Percentiles rank a stretch among this genome's conserved stretches.
phyloP scores from a whole-genome alignment of 2,329 filamentous ascomycete genomes.

The Lasiodiplodia sp. region DNA sequence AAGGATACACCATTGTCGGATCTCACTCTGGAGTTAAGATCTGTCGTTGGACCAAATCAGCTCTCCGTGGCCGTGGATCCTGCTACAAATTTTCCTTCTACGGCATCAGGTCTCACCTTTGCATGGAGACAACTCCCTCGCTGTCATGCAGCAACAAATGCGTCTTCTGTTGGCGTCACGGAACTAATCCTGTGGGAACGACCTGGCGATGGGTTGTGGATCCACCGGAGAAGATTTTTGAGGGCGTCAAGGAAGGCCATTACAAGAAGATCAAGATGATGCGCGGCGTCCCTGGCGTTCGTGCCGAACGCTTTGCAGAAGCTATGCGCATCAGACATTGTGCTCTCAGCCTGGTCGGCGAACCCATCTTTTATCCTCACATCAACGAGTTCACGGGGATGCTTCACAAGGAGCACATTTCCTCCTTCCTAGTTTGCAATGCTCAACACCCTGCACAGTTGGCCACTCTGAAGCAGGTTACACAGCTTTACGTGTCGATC shows the following conservation, averaged over 20 bases:
- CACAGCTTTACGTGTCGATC: constrained; percentile 95
- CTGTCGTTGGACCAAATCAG: constrained; percentile 98
- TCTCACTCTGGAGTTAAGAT: constrained; percentile 97
- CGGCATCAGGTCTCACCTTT: constrained; percentile 93
- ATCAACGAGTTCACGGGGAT: constrained; percentile 91
- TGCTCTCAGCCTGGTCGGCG: constrained; percentile 88
- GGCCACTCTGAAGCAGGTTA: constrained; percentile 81
- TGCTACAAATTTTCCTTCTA: constrained; percentile 99
- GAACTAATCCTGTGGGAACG: constrained; percentile 95
- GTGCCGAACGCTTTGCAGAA: constrained; percentile 89
- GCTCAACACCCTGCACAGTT: constrained; percentile 95
- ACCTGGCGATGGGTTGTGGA: constrained; percentile 98
- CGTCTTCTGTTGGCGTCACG: constrained; percentile 98
- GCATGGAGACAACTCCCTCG: constrained; percentile 97
- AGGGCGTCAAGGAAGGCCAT: constrained; percentile 88
- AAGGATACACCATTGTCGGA: constrained; percentile 94
- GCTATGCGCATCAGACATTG: constrained; percentile 94
- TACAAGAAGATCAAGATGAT: constrained; percentile 99
- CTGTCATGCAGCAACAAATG: constrained; percentile 98
- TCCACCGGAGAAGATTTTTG: constrained; percentile 85
- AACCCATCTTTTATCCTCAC: constrained; percentile 98
- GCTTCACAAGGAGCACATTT: constrained; percentile 86
- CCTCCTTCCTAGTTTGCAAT: constrained; percentile 95
- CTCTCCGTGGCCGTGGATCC: constrained; percentile 87
- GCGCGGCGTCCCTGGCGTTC: constrained; percentile 89